Evolutionary conservation across 2,329 filamentous ascomycete species (phyloP).

Genomic region (Colletotrichum cereale): DNA sequence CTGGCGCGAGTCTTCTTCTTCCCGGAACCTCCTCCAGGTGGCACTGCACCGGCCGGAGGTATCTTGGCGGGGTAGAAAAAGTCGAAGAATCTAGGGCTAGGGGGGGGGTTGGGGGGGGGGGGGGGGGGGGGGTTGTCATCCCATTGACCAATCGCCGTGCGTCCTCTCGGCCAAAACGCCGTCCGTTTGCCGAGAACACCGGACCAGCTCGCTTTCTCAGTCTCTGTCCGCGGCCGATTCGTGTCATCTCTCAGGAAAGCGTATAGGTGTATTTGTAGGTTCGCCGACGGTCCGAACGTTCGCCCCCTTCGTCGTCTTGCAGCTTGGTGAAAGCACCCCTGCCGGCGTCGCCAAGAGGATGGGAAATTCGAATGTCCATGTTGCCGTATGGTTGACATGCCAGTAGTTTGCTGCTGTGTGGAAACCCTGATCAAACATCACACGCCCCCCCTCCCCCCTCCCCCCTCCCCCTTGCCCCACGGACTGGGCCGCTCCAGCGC

Average conservation of each 20-base stretch:
- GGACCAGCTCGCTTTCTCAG: background rate
- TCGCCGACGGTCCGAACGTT: background rate
- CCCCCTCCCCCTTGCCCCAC: too few relatives aligned
- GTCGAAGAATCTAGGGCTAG: background rate
- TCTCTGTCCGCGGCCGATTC: background rate
- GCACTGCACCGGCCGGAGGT: conserved; percentile 7
- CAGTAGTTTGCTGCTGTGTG: background rate
- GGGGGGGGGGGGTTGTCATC: background rate
- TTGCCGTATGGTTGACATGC: background rate
- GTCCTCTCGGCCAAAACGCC: background rate
- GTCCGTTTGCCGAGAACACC: background rate
- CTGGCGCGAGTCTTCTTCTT: background rate
- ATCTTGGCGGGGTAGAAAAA: background rate
- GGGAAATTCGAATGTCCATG: background rate
- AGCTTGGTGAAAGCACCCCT: background rate
- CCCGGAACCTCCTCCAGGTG: conserved; percentile 21
- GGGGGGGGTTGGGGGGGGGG: background rate
- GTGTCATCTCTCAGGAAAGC: background rate
- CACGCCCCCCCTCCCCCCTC: background rate
- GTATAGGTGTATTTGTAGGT: background rate
- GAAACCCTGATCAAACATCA: background rate
- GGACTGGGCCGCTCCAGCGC: background rate
- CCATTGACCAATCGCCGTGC: conserved; percentile 18
- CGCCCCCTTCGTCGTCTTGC: background rate
- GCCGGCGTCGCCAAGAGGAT: background rate